Evolutionary conservation across 2,329 filamentous ascomycete genomes (phyloP).

Genomic region (Diplodia intermedia): DNA sequence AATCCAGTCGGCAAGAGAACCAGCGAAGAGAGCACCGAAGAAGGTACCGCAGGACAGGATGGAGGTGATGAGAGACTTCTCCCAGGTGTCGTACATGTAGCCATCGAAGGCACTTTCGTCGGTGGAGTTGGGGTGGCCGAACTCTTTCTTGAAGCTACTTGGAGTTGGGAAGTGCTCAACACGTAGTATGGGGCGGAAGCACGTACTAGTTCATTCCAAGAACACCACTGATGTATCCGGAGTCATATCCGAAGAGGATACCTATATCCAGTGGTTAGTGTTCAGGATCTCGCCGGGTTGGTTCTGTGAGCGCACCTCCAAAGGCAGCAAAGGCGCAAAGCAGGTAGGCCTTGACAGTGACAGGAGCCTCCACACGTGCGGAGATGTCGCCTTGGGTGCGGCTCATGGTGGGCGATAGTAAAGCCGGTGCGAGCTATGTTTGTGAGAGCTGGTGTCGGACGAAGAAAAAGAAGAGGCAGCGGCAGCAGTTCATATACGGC

Average conservation of each 20-base stretch:
- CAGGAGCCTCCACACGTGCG: constrained; percentile 60
- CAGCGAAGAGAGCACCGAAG: constrained; percentile 69
- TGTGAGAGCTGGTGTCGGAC: not conserved
- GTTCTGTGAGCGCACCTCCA: constrained; percentile 41
- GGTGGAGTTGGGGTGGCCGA: constrained; percentile 46
- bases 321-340: constrained; percentile 58
- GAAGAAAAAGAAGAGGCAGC: not conserved
- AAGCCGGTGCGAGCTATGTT: not conserved
- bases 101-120: constrained; percentile 64
- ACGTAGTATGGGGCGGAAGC: no score
- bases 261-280: constrained; percentile 34
- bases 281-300: no score
- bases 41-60: constrained; percentile 81
- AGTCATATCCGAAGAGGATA: constrained; percentile 82
- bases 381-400: constrained; percentile 38
- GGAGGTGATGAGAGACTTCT: constrained; percentile 70
- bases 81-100: constrained; percentile 60
- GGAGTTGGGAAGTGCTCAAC: constrained; percentile 31
- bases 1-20: constrained; percentile 67
- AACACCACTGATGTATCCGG: constrained; percentile 75
- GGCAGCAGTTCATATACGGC: constrained; percentile 21
- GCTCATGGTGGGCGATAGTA: constrained; percentile 10
- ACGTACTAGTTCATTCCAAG: constrained; percentile 51
- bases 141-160: constrained; percentile 69
- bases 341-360: constrained; percentile 55